These are phyloP conservation scores for Talaromyces proteolyticus DNA, from an alignment of 495 filamentous ascomycete species.

Conservation along the genomic window DNA sequence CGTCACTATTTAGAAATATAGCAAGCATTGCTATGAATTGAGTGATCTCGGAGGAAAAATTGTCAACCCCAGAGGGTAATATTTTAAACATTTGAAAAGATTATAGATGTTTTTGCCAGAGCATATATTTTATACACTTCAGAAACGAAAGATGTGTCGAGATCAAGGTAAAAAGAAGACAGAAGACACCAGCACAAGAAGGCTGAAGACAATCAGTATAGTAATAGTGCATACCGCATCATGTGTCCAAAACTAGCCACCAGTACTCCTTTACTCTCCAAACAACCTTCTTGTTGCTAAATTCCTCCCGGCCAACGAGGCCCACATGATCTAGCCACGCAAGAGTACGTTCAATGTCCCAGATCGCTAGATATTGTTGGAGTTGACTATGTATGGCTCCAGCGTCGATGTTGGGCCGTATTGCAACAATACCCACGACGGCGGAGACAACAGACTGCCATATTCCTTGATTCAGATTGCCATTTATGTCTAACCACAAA, in stretches of 20 bases:
- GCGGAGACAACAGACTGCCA: constrained; percentile 62
- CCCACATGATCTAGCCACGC: constrained; percentile 57
- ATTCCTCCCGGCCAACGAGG: constrained; percentile 22
- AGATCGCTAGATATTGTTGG: neutral
- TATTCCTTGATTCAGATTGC: constrained; percentile 47
- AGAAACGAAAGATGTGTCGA: too few relatives aligned
- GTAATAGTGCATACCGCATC: neutral
- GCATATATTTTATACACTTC: too few relatives aligned
- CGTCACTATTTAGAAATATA: too few relatives aligned
- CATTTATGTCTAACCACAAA: constrained; percentile 76
- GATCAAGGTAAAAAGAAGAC: neutral
- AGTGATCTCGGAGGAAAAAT: too few relatives aligned
- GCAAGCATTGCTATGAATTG: too few relatives aligned
- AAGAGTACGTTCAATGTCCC: constrained; percentile 32
- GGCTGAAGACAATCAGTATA: neutral
- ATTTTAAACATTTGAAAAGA: too few relatives aligned
- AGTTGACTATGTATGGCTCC: neutral
- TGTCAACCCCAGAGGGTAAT: too few relatives aligned
- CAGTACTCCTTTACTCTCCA: constrained; percentile 62
- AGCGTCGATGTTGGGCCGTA: constrained; percentile 51
- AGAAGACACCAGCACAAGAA: neutral
- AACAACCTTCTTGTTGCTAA: constrained; percentile 23
- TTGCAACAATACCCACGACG: constrained; percentile 52
- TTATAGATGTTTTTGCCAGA: too few relatives aligned
- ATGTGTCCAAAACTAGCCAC: constrained; percentile 45